Evolutionary conservation across 1,139 yeast genomes (phyloP), one percentile per base, ranked within the genome.

Genomic region (Hansenula lynferdii): DNA sequence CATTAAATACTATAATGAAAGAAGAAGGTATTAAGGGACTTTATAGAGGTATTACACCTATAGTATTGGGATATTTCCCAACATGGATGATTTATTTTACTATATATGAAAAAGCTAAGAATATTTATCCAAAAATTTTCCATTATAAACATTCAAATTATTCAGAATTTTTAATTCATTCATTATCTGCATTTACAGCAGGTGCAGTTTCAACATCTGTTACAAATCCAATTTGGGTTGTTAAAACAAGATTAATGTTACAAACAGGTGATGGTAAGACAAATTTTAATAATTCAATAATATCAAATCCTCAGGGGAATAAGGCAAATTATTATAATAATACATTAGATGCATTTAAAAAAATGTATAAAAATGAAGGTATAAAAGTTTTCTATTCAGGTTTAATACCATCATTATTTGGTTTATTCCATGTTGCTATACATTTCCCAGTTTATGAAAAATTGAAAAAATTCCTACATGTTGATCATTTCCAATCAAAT

Each of bases 161-260:
- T 23, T 63, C 69, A 38, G 82, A 77, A 25, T 73, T 77, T 32
- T 42, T 78, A 15, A 65, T 74, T 34, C 92, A 87, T 61, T 81
- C 90, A 42, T 66, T 77, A 41, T 77, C 95, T 31, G 97, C 98
- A 1, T 72, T 90, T 39, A 75, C 90, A 5, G 96, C 97, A 1
- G 99, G 98, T 16, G 77, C 86, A 48, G 76, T 81, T 9, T 85
- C 96, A 4, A 84, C 97, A 0, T 69, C 87, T n/a, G 65, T 82
- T 9, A 94, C 96, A 0, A 94, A 92, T 60, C 98, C 98, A 8
- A 85, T 92, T 26, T 92, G 98, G 98, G 97, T 92, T 24, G 87
- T 92, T 29, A 92, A 92, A 59, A 92, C 98, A 1, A 67, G 98
- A 53, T 65, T 92, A 37, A 92, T 92, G 97, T 70, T 90, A 28